phyloP scores from a whole-genome alignment of 208 protist species.

The Trypanosomatidae sp. region DNA sequence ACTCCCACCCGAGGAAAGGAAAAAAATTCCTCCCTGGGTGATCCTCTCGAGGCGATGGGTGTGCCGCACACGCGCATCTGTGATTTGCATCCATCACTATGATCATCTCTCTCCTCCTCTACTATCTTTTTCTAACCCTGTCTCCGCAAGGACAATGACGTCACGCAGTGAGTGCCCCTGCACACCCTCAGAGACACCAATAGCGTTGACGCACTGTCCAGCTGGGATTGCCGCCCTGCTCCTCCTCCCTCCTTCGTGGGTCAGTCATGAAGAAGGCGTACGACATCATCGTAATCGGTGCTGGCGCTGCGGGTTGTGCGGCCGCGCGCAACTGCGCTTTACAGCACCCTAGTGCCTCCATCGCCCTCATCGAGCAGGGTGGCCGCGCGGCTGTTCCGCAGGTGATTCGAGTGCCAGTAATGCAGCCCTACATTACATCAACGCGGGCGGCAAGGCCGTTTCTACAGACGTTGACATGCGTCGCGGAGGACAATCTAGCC shows the following conservation, averaged over 20 bases:
- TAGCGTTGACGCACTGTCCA: not conserved
- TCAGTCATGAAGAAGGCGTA: slow-evolving; percentile 30
- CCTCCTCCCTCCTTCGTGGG: not conserved
- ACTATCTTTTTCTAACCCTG: not conserved
- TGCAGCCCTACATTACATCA: slow-evolving; percentile 51
- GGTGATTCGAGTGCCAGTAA: slow-evolving; percentile 46
- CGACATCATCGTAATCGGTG: slow-evolving; percentile 74
- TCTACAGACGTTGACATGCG: slow-evolving; percentile 24
- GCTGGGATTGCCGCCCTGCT: not conserved
- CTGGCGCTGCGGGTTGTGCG: slow-evolving; percentile 71
- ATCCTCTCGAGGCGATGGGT: not conserved
- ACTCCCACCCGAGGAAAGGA: not conserved
- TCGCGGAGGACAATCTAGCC: slow-evolving; percentile 36
- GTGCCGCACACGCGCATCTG: not conserved
- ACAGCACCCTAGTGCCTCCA: slow-evolving; percentile 36
- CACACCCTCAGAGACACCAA: not conserved
- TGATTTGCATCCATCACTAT: not conserved
- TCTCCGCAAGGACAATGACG: not conserved
- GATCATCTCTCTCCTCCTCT: not conserved
- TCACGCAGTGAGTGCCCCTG: not conserved
- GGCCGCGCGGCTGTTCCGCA: slow-evolving; percentile 19
- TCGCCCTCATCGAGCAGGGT: slow-evolving; percentile 74
- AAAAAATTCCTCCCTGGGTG: not conserved
- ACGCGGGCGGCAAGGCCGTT: slow-evolving; percentile 31
- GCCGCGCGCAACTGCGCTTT: slow-evolving; percentile 53